Conservation (phyloP, 2,329 filamentous ascomycete genomes). For the Rugonectria rugulosa region DNA sequence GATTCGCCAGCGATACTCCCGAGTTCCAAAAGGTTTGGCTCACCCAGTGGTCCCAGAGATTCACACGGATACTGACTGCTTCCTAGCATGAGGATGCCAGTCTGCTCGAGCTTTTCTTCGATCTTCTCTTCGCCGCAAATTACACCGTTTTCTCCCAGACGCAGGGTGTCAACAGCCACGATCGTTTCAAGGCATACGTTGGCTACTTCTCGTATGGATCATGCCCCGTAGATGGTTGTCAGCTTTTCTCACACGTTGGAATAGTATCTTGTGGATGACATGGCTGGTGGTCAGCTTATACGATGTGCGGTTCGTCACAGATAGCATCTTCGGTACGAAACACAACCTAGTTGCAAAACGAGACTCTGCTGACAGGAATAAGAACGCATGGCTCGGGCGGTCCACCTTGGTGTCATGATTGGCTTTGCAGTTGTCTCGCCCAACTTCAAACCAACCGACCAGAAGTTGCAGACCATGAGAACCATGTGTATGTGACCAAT, state of each 20-base stretch:
- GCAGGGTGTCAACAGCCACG: slow-evolving; percentile 42
- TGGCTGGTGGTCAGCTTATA: slow-evolving; percentile 71
- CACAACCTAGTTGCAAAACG: background rate
- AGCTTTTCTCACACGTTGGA: background rate
- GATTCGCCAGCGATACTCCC: slow-evolving; percentile 33
- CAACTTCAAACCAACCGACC: slow-evolving; percentile 50
- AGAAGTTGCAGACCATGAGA: slow-evolving; percentile 48
- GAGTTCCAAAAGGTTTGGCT: slow-evolving; percentile 37
- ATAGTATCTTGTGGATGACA: slow-evolving; percentile 70
- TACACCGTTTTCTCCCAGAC: slow-evolving; percentile 63
- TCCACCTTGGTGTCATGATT: slow-evolving; percentile 70
- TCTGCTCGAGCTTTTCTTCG: slow-evolving; percentile 48
- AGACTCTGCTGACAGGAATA: background rate
- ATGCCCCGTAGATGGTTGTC: background rate
- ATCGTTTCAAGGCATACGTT: slow-evolving; percentile 45
- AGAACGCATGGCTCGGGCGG: slow-evolving; percentile 63
- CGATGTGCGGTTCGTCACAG: slow-evolving; percentile 71
- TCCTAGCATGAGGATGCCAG: slow-evolving; percentile 46
- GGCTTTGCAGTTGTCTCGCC: slow-evolving; percentile 69
- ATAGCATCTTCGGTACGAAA: slow-evolving; percentile 63
- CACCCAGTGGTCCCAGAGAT: no score
- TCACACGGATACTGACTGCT: background rate
- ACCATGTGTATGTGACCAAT: slow-evolving; percentile 47
- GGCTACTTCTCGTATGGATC: slow-evolving; percentile 45
- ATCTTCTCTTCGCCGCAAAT: slow-evolving; percentile 62